Evolutionary conservation across 805 yeast species (phyloP).

Genomic region (Suhomyces xylopsoci): DNA sequence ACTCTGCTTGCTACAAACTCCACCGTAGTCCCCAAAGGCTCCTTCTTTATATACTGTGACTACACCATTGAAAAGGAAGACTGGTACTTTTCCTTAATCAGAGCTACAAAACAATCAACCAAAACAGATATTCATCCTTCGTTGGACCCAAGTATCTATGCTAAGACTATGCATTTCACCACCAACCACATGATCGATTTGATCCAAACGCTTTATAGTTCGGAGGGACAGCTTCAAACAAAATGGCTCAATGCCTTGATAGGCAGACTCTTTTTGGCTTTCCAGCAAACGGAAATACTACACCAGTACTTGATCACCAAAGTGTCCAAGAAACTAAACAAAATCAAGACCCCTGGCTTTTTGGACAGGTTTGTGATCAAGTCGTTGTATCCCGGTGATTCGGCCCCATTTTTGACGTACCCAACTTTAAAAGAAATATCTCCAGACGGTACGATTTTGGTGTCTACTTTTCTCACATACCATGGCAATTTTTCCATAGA

Average conservation of each 20-base stretch:
- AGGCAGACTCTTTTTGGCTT: constrained; percentile 76
- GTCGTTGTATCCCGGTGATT: constrained; percentile 68
- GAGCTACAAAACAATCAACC: constrained; percentile 49
- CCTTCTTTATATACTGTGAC: constrained; percentile 68
- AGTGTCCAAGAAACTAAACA: constrained; percentile 68
- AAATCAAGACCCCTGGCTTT: constrained; percentile 84
- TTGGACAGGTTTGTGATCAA: constrained; percentile 77
- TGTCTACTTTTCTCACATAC: constrained; percentile 63
- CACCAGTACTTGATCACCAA: constrained; percentile 55
- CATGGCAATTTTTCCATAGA: constrained; percentile 74
- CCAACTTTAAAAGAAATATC: constrained; percentile 67
- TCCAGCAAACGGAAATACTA: constrained; percentile 69
- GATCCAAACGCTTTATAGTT: constrained; percentile 73
- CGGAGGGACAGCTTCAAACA: constrained; percentile 78
- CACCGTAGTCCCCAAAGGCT: constrained; percentile 31
- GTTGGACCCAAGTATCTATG: constrained; percentile 54
- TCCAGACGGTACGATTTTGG: constrained; percentile 73
- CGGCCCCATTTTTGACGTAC: constrained; percentile 76
- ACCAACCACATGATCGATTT: constrained; percentile 70
- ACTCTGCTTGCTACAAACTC: neutral
- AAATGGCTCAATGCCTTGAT: constrained; percentile 88
- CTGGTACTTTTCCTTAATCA: constrained; percentile 83
- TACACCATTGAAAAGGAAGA: constrained; percentile 84
- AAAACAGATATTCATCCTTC: constrained; percentile 6
- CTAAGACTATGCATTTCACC: constrained; percentile 68